Evolutionary conservation across 345 rosid species (phyloP).

Genomic region (Ceriops tagal): DNA sequence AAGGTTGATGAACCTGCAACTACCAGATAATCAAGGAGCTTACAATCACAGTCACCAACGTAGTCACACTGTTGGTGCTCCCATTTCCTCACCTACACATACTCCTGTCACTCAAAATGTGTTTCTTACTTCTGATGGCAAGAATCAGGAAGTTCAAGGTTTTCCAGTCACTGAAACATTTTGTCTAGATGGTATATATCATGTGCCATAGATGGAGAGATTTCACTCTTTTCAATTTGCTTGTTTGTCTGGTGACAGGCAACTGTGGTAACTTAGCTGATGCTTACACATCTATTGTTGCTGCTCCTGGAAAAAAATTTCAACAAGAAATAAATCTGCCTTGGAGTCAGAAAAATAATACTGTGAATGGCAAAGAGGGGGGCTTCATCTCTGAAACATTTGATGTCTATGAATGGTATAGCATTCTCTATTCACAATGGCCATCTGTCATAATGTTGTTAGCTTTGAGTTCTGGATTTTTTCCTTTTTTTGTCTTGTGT

Average conservation of each 20-base stretch:
- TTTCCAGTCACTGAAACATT: constrained; percentile 5
- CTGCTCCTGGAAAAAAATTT: constrained; percentile 32
- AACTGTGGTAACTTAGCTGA: constrained; percentile 30
- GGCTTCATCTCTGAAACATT: constrained; percentile 16
- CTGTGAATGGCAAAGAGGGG: constrained; percentile 23
- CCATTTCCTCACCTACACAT: constrained; percentile 36
- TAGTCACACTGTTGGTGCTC: constrained; percentile 67
- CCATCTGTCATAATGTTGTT: not conserved
- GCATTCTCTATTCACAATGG: not conserved
- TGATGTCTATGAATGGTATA: constrained; percentile 31
- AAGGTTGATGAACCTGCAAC: constrained; percentile 73
- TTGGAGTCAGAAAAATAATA: constrained; percentile 16
- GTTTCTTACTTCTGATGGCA: constrained; percentile 34
- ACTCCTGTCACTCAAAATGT: constrained; percentile 36
- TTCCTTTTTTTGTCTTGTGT: not conserved
- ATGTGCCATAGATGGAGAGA: not conserved
- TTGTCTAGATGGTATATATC: not conserved
- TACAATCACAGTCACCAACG: constrained; percentile 53
- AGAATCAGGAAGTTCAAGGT: constrained; percentile 54
- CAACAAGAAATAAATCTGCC: constrained; percentile 31
- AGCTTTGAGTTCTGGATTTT: not conserved
- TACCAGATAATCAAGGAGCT: constrained; percentile 65
- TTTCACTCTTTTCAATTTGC: constrained; percentile 14
- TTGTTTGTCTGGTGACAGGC: constrained; percentile 28
- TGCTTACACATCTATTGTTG: constrained; percentile 12